A percentile compares a stretch with the other conserved stretches of the same genome.
These are phyloP conservation scores for Dendrobium officinale DNA, from an alignment of 106 monocot species.

Conservation along the genomic window DNA sequence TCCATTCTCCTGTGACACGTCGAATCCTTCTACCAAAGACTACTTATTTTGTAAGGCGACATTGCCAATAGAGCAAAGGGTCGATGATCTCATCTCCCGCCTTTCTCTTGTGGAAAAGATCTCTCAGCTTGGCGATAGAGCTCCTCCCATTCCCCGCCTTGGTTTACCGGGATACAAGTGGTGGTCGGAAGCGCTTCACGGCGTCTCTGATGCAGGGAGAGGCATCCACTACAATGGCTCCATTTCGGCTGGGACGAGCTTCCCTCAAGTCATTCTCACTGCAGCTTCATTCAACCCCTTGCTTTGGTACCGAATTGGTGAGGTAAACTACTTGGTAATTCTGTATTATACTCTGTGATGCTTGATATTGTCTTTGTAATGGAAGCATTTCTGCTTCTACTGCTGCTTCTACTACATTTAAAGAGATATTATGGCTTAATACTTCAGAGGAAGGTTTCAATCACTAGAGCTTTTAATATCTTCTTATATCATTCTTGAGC, in stretches of 20 bases:
- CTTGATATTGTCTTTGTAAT: too few relatives aligned
- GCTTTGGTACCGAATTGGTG: constrained; percentile 82
- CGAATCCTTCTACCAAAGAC: constrained; percentile 17
- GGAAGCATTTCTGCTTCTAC: too few relatives aligned
- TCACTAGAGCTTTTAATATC: too few relatives aligned
- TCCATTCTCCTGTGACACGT: constrained; percentile 59
- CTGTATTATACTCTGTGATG: not conserved
- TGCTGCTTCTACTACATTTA: too few relatives aligned
- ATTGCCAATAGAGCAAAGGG: constrained; percentile 37
- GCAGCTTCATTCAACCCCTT: constrained; percentile 73
- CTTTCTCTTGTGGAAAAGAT: constrained; percentile 70
- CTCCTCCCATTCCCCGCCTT: constrained; percentile 63
- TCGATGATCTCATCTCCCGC: constrained; percentile 48
- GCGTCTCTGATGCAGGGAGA: constrained; percentile 49
- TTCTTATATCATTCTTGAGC: too few relatives aligned
- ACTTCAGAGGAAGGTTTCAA: too few relatives aligned
- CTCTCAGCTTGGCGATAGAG: constrained; percentile 63
- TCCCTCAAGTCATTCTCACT: constrained; percentile 88
- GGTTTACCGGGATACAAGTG: constrained; percentile 74
- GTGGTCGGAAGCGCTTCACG: constrained; percentile 98
- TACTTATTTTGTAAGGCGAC: constrained; percentile 42
- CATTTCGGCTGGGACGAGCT: constrained; percentile 60
- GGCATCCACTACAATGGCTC: constrained; percentile 61
- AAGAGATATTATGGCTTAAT: too few relatives aligned
- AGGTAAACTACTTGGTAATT: constrained; percentile 23